Percentiles rank a stretch among this genome's conserved stretches.
Conservation (phyloP, 495 filamentous ascomycete genomes). For the Chaetomium cochliodes region DNA sequence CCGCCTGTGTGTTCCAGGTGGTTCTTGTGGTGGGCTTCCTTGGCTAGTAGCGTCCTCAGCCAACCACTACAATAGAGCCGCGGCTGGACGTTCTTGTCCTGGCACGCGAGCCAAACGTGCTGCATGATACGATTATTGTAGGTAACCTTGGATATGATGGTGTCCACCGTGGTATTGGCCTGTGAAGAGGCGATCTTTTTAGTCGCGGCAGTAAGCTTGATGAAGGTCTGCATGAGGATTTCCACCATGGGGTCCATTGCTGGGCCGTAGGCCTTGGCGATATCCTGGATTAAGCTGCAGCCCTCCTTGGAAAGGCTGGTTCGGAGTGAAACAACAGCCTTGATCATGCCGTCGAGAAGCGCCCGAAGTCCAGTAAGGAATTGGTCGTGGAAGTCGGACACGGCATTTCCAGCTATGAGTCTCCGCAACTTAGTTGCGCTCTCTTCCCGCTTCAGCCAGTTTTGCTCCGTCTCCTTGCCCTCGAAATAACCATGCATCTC, state of each 20-base stretch:
- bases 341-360: slow-evolving; percentile 85
- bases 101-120: slow-evolving; percentile 72
- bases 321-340: slow-evolving; percentile 78
- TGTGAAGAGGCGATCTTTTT: slow-evolving; percentile 87
- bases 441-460: slow-evolving; percentile 85
- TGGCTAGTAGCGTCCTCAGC: slow-evolving; percentile 76
- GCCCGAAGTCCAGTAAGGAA: slow-evolving; percentile 69
- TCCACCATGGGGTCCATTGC: slow-evolving; percentile 87
- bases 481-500: slow-evolving; percentile 82
- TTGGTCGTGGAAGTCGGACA: slow-evolving; percentile 66
- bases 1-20: slow-evolving; percentile 81
- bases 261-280: slow-evolving; percentile 71
- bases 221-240: slow-evolving; percentile 79
- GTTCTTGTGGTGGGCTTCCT: slow-evolving; percentile 73
- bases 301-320: slow-evolving; percentile 87
- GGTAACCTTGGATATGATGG: slow-evolving; percentile 71
- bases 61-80: slow-evolving; percentile 76
- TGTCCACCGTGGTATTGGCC: slow-evolving; percentile 72
- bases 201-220: slow-evolving; percentile 80
- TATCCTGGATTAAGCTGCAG: slow-evolving; percentile 80
- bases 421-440: slow-evolving; percentile 69
- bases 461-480: slow-evolving; percentile 84
- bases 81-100: slow-evolving; percentile 89
- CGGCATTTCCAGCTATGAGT: slow-evolving; percentile 79
- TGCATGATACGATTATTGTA: slow-evolving; percentile 78